Base-by-base conservation (phyloP, 257 asterid genomes). In the Nicotiana tabacum region DNA sequence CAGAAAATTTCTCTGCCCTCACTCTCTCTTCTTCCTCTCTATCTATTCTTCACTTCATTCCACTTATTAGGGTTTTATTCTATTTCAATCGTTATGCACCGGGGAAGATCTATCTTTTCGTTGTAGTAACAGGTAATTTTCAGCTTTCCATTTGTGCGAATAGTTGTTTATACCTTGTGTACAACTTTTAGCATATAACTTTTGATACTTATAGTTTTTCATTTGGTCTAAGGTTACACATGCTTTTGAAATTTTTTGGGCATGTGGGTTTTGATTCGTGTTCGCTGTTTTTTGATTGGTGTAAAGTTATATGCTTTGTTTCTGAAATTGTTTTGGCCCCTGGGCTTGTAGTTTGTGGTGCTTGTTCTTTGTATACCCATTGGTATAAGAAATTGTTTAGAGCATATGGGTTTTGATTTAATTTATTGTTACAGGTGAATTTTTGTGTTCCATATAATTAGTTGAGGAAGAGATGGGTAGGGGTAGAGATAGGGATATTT, bases 401-500 rank as follows among this genome's bases (percentile, higher is more conserved):
- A 15, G 18, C 58, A 53, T 53, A 27, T 76, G 62, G 17, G 17
- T 76, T 74, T 32, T 76, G 46, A 76, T 35, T 53, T 53, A 15
- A 0, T 48, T 58, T n/a, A 82, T 65, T 82, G 81, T 67, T 87
- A 82, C 90, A 87, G 91, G 90, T 81, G 83, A 82, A 65, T 79
- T 15, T 35, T 62, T 84, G 65, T 24, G 27, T 32, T 87, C 76
- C 30, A 24, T 69, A 51, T 32, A 83, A 61, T 80, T 76, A 37
- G 57, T 78, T 67, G 72, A 82, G 83, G 56, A 67, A 86, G 77
- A 53, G 86, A 95, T 93, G 97, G 98, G 92, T 37, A 90, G 96
- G 85, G 95, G 92, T 72, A 90, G 97, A 90, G 97, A 90, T 64
- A 82, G 46, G 80, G 83, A 81, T 66, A 81, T 94, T 58, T 96